phyloP scores from a whole-genome alignment of 1,284 basidiomycete species.

The Moniliophthora roreri region DNA sequence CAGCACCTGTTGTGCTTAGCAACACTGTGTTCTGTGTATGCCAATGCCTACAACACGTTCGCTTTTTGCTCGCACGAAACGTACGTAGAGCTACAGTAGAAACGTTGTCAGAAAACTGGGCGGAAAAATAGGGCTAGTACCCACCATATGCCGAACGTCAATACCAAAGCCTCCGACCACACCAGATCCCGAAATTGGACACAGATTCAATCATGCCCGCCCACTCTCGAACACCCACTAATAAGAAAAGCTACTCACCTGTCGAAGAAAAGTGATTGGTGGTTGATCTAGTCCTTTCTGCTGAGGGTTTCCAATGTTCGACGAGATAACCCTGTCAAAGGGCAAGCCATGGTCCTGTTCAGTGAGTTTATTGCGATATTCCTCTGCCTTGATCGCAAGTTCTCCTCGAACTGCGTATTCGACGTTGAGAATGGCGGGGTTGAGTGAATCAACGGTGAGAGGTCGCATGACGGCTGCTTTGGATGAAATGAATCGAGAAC shows the following conservation, averaged over 20 bases:
- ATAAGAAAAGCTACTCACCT: slow-evolving; percentile 53
- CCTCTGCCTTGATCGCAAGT: slow-evolving; percentile 92
- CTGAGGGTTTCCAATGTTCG: slow-evolving; percentile 98
- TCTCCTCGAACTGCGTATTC: slow-evolving; percentile 98
- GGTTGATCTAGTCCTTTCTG: slow-evolving; percentile 93
- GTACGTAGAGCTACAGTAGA: no score
- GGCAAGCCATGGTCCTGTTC: slow-evolving; percentile 63
- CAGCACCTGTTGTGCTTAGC: no score
- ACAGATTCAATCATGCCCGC: background rate
- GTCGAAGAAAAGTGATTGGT: slow-evolving; percentile 90
- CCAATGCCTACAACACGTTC: no score
- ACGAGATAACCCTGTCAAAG: slow-evolving; percentile 88
- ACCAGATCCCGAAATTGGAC: no score
- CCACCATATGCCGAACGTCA: no score
- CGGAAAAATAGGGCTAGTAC: no score
- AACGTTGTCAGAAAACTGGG: no score
- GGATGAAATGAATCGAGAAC: slow-evolving; percentile 1
- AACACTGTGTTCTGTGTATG: no score
- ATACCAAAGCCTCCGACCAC: no score
- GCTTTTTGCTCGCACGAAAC: no score
- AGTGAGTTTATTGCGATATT: slow-evolving; percentile 72
- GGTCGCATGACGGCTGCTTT: slow-evolving; percentile 44
- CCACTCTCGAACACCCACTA: background rate
- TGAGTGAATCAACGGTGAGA: slow-evolving; percentile 67
- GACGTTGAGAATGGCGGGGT: slow-evolving; percentile 85